These are phyloP conservation scores for Pterula multifida DNA, from an alignment of 1,284 basidiomycete genomes.

Conservation along the genomic window DNA sequence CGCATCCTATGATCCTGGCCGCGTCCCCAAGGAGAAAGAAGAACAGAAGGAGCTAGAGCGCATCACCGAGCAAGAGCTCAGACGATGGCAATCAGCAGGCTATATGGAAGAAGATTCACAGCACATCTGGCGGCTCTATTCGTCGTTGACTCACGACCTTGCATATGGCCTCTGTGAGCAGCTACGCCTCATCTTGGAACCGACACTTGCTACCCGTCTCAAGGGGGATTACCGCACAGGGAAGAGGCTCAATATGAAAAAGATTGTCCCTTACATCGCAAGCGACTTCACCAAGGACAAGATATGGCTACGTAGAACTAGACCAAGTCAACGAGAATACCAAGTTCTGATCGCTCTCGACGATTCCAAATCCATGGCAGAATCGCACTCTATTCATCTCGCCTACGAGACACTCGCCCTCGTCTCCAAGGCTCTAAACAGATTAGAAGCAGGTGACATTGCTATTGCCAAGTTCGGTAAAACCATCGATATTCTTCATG, in stretches of 20 bases:
- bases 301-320: slow-evolving; percentile 94
- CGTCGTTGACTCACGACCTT: slow-evolving; percentile 82
- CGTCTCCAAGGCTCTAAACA: slow-evolving; percentile 83
- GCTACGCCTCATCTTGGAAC: slow-evolving; percentile 91
- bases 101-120: slow-evolving; percentile 50
- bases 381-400: slow-evolving; percentile 85
- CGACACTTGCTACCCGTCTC: slow-evolving; percentile 87
- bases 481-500: slow-evolving; percentile 79
- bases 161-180: slow-evolving; percentile 93
- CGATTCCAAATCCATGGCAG: slow-evolving; percentile 95
- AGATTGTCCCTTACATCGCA: slow-evolving; percentile 97
- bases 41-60: slow-evolving; percentile 26
- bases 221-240: slow-evolving; percentile 97
- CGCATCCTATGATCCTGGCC: slow-evolving; percentile 10
- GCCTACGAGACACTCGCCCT: slow-evolving; percentile 92
- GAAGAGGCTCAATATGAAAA: slow-evolving; percentile 98
- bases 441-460: slow-evolving; percentile 91
- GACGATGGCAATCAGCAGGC: slow-evolving; percentile 49
- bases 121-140: slow-evolving; percentile 85
- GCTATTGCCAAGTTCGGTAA: slow-evolving; percentile 90
- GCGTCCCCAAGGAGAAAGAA: slow-evolving; percentile 22
- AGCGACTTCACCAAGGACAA: slow-evolving; percentile 99
- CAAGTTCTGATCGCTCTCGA: slow-evolving; percentile 93
- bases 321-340: slow-evolving; percentile 91
- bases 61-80: slow-evolving; percentile 51